Conservation (phyloP, 768 basidiomycete genomes). For the Russula foetens region DNA sequence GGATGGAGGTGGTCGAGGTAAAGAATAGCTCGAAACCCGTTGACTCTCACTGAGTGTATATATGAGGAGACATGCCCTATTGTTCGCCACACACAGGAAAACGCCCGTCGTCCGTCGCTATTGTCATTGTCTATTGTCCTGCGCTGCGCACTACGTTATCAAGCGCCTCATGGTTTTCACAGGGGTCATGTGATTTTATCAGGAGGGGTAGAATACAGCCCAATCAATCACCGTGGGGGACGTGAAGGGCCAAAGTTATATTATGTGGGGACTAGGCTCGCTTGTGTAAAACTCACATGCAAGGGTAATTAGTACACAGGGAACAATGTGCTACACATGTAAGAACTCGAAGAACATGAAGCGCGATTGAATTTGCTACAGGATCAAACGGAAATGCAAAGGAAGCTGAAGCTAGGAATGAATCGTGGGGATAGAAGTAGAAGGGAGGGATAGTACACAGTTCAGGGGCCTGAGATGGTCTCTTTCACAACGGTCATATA, state of each 20-base stretch:
- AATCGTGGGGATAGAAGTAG: neutral
- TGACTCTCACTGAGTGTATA: slow-evolving; percentile 1
- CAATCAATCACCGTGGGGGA: neutral
- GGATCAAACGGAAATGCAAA: neutral
- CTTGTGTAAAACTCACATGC: neutral
- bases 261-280: neutral
- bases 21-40: neutral
- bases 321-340: slow-evolving; percentile 10
- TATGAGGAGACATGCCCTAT: slow-evolving; percentile 2
- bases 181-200: neutral
- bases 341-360: slow-evolving; percentile 3
- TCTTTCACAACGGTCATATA: slow-evolving; percentile 20
- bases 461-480: neutral
- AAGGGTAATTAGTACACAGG: slow-evolving; percentile 1
- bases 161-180: no score
- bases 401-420: neutral
- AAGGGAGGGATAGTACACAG: neutral
- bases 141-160: neutral
- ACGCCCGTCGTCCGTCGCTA: neutral
- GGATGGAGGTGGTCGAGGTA: slow-evolving; percentile 4
- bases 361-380: slow-evolving; percentile 15
- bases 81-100: slow-evolving; percentile 1
- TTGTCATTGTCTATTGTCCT: slow-evolving; percentile 5
- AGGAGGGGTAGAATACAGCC: no score
- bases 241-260: no score